Evolutionary conservation across 192 early-diverging fungal species (phyloP), one percentile per base, ranked within the genome.

Genomic region (Phycomyces blakesleeanus): DNA sequence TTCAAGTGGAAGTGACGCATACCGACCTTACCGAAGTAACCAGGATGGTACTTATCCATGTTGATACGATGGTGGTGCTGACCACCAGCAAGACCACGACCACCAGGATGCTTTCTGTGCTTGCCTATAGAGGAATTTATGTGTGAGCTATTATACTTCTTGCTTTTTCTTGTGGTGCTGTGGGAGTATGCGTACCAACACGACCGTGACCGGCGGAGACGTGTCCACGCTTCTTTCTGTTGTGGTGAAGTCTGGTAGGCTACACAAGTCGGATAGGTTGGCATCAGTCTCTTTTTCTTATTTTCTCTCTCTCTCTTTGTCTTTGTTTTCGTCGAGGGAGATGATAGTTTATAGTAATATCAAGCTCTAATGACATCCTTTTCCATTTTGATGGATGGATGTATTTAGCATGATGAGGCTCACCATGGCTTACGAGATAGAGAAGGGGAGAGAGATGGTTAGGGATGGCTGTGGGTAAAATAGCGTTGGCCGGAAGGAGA

Each of bases 1-100:
- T 93, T 97, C 89, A 88, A 83, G 89, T 97, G 95, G 93, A 94
- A 97, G 82, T 93, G 86, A 72, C 97, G 91, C 97, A 97, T 97
- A 94, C 97, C 97, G 84, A 99, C 95, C 86, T 99, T 97, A 84
- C 97, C 97, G 76, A 96, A 99, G 93, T 99, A 99, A 80, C 97
- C 97, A 70, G 97, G 97, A 86, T 99, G 97, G 91, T 94, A 97
- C 91, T 94, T 99, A 84, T 99, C 97, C 91, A 99, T 94, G 87
- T 97, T 95, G 83, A 97, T 97, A 74, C 95, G 89, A 88, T 99
- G 94, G 84, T 99, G 97, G 84, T 97, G 95, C 81, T 91, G 89
- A 88, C 97, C 97, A 92, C 97, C 95, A 81, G 97, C 97, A 77
- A 97, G 84, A 99, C 97, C 97, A 79, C 97, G 90, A 89, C 95